Base-by-base conservation (phyloP, 2,329 filamentous ascomycete species). In the Harringtonia aguacate region DNA sequence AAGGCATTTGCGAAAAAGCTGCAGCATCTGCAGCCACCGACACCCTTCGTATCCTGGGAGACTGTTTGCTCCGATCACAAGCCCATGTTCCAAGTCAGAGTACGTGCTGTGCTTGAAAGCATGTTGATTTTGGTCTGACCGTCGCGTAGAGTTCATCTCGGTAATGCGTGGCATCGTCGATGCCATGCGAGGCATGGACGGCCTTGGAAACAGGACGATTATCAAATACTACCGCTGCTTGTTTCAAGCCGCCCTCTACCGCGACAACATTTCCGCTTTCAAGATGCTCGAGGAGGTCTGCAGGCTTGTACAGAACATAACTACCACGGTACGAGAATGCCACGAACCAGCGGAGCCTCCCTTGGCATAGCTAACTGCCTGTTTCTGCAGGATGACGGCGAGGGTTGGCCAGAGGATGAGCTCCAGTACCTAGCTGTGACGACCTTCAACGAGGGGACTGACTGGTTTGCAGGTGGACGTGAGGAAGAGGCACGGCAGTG, bases 221-320 rank as follows among this genome's bases (percentile, higher is more conserved):
- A 75, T 84, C 8, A 83, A 82, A 53, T 94, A 92, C 66, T 74
- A 90, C 37, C 77, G 86, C 1, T 88, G 84, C 53, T 68, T 92
- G 3, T 84, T 90, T 50, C 81, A 84, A 48, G 67, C 78, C 1
- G 73, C 82, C 0, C 61, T 88, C 1, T 65, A 73, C 2, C 64
- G 72, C 5, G 71, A 79, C 38, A 70, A 77, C 18, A 59, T 60
- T 1, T 60, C 79, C 15, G 74, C 77, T 10, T 64, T 82, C 40
- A 67, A 71, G 37, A 67, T 87, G 4, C 62, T 87, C 8, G 71
- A 79, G n/a, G 79, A 87, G 55, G 75, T 78, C 1, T 67, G 70
- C 2, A 58, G 58, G 2, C 67, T 81, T 43, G 73, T 75, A 8
- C 62, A 64, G 41, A 66, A 73, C 50, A 9, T 27, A 2, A 4